Evolutionary conservation across 257 asterid species (phyloP), one percentile per base, ranked within the genome.

Genomic region (Salvia splendens): DNA sequence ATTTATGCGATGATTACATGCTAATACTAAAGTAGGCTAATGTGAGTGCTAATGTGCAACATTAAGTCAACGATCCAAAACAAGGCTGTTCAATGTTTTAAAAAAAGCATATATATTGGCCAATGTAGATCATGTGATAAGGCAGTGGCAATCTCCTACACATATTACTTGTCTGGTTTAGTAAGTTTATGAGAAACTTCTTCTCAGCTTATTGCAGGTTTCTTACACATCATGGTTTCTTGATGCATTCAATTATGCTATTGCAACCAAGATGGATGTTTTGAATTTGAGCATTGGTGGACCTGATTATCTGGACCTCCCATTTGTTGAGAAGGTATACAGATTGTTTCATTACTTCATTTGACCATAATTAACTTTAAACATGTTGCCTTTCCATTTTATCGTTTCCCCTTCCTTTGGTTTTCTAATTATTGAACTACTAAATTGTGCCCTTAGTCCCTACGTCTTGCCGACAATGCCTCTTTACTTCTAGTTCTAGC

Each of bases 201-300:
- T 82, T 64, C 85, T 90, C 97, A 93, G 97, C 90, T 90, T 75
- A 77, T 79, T 93, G 89, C 99, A 93, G 99, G 96, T 93, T 75
- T 93, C 99, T 54, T 93, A 88, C 81, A 93, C 99, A 17, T 93
- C 99, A 30, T 93, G 97, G 97, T 93, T 93, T 78, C 99, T 93
- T 85, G 99, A 93, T 74, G 99, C 99, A 64, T 93, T 93, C 84
- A 93, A 93, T 70, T 93, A 90, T 77, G 99, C 99, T 38, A 91
- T 94, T 79, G 96, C 99, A 28, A 87, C 88, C 77, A 77, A 87
- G 71, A 91, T 94, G 97, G 97, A 94, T 48, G 99, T 94, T 80
- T 84, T 94, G 86, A 94, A 94, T 77, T 85, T 91, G 88, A 94
- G 99, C 86, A 94, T 91, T 49, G 99, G 97, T 63, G 99, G 99